Percentiles rank a stretch among this genome's conserved stretches.
phyloP scores from a whole-genome alignment of 495 filamentous ascomycete species.

The Daldinia caldariorum region DNA sequence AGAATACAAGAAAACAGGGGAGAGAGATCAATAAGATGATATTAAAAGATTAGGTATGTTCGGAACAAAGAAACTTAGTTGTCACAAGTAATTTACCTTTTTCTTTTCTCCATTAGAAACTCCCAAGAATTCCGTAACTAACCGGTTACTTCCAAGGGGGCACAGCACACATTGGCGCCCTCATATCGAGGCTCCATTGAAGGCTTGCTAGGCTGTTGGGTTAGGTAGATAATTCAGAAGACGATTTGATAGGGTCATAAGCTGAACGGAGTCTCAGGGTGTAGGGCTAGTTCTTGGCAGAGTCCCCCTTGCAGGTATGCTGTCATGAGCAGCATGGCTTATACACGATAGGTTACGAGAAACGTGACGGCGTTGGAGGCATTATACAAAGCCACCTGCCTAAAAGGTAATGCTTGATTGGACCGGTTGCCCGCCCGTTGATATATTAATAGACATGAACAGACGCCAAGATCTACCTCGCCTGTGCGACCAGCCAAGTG shows the following conservation, averaged over 20 bases:
- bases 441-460: background rate
- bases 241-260: background rate
- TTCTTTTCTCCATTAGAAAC: background rate
- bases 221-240: constrained; percentile 2
- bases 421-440: background rate
- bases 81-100: background rate
- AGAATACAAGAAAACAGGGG: background rate
- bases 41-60: constrained; percentile 1
- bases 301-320: constrained; percentile 3
- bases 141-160: background rate
- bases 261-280: background rate
- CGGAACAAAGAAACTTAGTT: background rate
- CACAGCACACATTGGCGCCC: background rate
- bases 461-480: constrained; percentile 15
- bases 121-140: background rate
- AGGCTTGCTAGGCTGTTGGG: background rate
- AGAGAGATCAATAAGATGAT: background rate
- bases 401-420: constrained; percentile 5
- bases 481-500: background rate
- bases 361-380: constrained; percentile 2
- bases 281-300: constrained; percentile 9
- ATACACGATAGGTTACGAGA: constrained; percentile 4
- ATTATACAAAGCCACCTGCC: constrained; percentile 14
- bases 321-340: background rate
- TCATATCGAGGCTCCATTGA: background rate